phyloP scores from a whole-genome alignment of 345 rosid genomes.

The Populus alba region DNA sequence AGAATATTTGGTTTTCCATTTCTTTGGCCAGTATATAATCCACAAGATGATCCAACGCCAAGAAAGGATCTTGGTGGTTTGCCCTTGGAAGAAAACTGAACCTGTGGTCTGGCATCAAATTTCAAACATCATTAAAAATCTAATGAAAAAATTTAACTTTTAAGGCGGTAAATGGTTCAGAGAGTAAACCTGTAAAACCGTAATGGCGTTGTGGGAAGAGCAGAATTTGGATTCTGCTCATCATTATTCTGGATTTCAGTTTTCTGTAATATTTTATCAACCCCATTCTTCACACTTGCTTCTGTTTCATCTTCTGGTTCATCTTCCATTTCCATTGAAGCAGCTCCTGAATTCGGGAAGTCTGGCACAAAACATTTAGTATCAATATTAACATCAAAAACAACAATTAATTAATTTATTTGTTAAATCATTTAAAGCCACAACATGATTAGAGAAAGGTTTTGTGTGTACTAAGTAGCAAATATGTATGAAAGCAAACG shows the following conservation, averaged over 20 bases:
- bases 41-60: constrained; percentile 47
- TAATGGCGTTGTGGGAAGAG: constrained; percentile 67
- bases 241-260: constrained; percentile 44
- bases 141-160: background rate
- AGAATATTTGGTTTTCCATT: constrained; percentile 44
- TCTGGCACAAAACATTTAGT: background rate
- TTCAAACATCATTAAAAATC: constrained; percentile 7
- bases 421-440: background rate
- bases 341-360: constrained; percentile 47
- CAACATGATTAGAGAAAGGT: background rate
- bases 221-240: constrained; percentile 56
- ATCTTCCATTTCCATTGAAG: constrained; percentile 45
- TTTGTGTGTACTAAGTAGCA: background rate
- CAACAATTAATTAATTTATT: background rate
- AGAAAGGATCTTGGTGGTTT: constrained; percentile 62
- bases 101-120: constrained; percentile 47
- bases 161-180: background rate
- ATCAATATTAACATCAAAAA: background rate
- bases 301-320: constrained; percentile 59
- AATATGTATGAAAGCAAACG: background rate
- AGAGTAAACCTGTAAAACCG: constrained; percentile 60
- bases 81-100: constrained; percentile 62
- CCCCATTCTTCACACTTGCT: constrained; percentile 36
- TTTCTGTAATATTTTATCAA: constrained; percentile 36
- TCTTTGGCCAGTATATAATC: constrained; percentile 27